Percentiles rank a stretch among this genome's conserved stretches.
Evolutionary conservation across 345 rosid species (phyloP).

Genomic region (Mercurialis annua): DNA sequence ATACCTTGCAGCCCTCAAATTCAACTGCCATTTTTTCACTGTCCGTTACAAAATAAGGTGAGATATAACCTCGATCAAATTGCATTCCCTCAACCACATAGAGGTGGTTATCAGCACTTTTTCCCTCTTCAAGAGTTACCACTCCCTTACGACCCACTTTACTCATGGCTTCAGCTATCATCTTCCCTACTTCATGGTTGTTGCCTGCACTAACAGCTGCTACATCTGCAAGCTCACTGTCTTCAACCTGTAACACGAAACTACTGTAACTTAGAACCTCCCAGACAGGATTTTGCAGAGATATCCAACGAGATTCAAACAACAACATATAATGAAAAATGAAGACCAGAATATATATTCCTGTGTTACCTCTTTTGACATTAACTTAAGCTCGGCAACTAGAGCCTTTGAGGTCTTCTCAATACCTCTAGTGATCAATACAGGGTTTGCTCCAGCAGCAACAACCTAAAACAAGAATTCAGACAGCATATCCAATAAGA

Average conservation of each 20-base stretch:
- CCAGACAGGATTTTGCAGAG: not conserved
- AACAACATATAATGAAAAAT: not conserved
- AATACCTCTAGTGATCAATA: constrained; percentile 88
- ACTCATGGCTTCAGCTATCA: constrained; percentile 99
- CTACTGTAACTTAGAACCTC: not conserved
- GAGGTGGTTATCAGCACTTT: constrained; percentile 90
- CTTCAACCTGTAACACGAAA: constrained; percentile 68
- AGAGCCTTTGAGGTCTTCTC: constrained; percentile 90
- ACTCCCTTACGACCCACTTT: constrained; percentile 97
- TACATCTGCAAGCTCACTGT: constrained; percentile 97
- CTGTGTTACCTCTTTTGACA: constrained; percentile 78
- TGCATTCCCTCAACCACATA: constrained; percentile 99
- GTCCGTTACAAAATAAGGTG: constrained; percentile 97
- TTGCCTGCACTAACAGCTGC: constrained; percentile 99
- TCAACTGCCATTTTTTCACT: constrained; percentile 98
- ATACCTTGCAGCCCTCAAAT: constrained; percentile 94
- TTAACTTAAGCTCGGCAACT: constrained; percentile 66
- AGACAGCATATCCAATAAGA: not conserved
- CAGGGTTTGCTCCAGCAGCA: constrained; percentile 99
- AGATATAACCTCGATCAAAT: constrained; percentile 96
- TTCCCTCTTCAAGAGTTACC: constrained; percentile 97
- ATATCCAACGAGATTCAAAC: not conserved
- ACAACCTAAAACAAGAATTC: constrained; percentile 54
- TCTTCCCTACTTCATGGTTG: constrained; percentile 83
- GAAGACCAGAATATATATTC: not conserved